Percentiles rank a stretch among this genome's conserved stretches.
Evolutionary conservation across 169 alveolate species (phyloP).

Genomic region (Eimeria falciformis): DNA sequence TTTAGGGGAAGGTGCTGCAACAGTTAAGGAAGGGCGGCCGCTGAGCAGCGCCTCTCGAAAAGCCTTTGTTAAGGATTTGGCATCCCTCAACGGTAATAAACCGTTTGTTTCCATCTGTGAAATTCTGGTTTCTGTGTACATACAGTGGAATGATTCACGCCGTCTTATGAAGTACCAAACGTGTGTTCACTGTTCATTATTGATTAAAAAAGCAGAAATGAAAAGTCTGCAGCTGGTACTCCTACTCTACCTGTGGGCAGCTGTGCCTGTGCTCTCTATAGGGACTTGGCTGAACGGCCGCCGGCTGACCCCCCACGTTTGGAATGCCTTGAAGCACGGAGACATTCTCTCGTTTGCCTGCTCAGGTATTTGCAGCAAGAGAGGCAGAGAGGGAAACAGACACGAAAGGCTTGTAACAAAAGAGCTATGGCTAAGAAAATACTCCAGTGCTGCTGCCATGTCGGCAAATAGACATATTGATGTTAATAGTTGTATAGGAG

Average conservation of each 20-base stretch:
- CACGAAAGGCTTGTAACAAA: too few relatives aligned
- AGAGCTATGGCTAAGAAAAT: too few relatives aligned
- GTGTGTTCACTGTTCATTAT: too few relatives aligned
- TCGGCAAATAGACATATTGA: too few relatives aligned
- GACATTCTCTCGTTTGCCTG: conserved; percentile 37
- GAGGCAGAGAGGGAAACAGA: too few relatives aligned
- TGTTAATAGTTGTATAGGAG: too few relatives aligned
- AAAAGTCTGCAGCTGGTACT: background rate
- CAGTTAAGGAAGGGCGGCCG: background rate
- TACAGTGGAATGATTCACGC: too few relatives aligned
- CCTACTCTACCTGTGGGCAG: background rate
- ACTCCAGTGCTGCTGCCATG: too few relatives aligned
- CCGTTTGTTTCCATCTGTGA: too few relatives aligned
- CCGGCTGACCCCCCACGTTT: conserved; percentile 64
- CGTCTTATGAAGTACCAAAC: too few relatives aligned
- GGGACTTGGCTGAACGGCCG: conserved; percentile 69
- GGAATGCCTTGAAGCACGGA: conserved; percentile 48
- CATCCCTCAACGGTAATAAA: conserved; percentile 49
- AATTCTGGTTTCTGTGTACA: too few relatives aligned
- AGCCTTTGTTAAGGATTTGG: conserved; percentile 66
- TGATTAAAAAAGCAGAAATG: too few relatives aligned
- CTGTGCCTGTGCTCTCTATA: background rate
- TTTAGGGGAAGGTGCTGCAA: background rate
- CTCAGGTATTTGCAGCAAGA: conserved; percentile 2
- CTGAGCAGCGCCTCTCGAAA: background rate